Evolutionary conservation across 2,329 filamentous ascomycete genomes (phyloP).

Genomic region (Alternaria arbusti): DNA sequence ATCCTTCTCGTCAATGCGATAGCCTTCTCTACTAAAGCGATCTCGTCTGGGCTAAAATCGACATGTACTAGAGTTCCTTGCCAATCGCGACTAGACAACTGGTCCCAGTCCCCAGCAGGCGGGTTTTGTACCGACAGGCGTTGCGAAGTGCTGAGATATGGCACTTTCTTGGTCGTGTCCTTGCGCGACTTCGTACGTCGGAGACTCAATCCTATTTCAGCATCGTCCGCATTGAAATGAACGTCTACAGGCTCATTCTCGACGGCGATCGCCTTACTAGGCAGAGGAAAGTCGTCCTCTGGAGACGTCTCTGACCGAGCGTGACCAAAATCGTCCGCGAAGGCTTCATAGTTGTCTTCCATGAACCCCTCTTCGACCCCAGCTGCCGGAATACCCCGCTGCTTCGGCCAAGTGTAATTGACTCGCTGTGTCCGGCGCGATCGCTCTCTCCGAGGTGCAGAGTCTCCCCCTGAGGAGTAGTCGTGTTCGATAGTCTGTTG

Average conservation of each 20-base stretch:
- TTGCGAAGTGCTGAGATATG: constrained; percentile 38
- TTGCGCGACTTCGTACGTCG: neutral
- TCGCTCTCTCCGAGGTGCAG: constrained; percentile 18
- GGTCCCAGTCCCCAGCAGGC: constrained; percentile 33
- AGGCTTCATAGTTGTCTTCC: constrained; percentile 6
- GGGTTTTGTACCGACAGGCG: constrained; percentile 21
- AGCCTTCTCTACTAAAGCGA: constrained; percentile 26
- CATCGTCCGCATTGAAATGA: constrained; percentile 28
- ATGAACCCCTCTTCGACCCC: neutral
- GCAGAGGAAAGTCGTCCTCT: constrained; percentile 13
- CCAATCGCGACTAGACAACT: constrained; percentile 31
- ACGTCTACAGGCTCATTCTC: constrained; percentile 26
- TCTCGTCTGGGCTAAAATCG: constrained; percentile 39
- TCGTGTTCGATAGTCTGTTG: constrained; percentile 14
- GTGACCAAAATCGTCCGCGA: neutral
- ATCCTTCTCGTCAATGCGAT: constrained; percentile 13
- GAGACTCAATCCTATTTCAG: constrained; percentile 21
- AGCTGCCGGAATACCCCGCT: neutral
- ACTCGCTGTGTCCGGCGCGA: constrained; percentile 30
- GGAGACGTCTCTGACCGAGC: constrained; percentile 18
- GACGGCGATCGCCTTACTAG: constrained; percentile 18
- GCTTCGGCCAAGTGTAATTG: constrained; percentile 38
- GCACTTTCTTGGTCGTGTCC: constrained; percentile 8
- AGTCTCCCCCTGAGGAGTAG: constrained; percentile 29
- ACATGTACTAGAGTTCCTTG: constrained; percentile 41